Evolutionary conservation across 768 basidiomycete species (phyloP).

Genomic region (Rubroboletus pulcherrimus): DNA sequence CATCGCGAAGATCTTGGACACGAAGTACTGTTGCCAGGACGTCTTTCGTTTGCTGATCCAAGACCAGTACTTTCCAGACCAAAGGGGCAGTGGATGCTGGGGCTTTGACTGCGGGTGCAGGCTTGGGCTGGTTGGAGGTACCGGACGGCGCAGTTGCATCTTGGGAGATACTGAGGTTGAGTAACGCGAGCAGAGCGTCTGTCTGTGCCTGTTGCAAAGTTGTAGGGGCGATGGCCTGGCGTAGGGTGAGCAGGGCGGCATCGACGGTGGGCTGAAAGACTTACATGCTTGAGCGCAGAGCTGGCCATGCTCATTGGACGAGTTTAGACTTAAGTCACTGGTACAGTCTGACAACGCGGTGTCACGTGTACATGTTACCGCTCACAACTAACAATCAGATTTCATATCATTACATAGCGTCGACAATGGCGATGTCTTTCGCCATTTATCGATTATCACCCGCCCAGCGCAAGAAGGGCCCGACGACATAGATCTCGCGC

Average conservation of each 20-base stretch:
- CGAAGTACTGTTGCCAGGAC: conserved; percentile 91
- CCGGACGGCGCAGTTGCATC: conserved; percentile 34
- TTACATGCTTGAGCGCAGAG: conserved; percentile 42
- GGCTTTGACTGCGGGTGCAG: conserved; percentile 44
- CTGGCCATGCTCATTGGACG: conserved; percentile 38
- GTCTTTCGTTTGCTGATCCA: conserved; percentile 96
- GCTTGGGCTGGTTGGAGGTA: conserved; percentile 17
- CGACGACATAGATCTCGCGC: too few species aligned
- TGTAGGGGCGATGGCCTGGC: conserved; percentile 38
- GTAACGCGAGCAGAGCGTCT: conserved; percentile 73
- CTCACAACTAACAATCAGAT: too few species aligned
- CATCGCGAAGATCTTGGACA: conserved; percentile 94
- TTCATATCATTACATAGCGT: too few species aligned
- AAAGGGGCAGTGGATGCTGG: conserved; percentile 61
- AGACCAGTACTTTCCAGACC: conserved; percentile 93
- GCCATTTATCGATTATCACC: too few species aligned
- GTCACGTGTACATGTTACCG: conserved; percentile 14
- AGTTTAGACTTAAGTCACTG: background rate
- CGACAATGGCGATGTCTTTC: too few species aligned
- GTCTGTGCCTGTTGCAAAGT: conserved; percentile 91
- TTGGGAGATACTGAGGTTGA: conserved; percentile 65
- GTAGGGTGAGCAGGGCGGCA: conserved; percentile 28
- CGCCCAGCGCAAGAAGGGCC: too few species aligned
- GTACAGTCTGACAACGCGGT: background rate
- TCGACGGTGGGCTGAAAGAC: conserved; percentile 2